Evolutionary conservation across 169 alveolate species (phyloP), one percentile per base, ranked within the genome.

Genomic region (Plasmodium falciparum): DNA sequence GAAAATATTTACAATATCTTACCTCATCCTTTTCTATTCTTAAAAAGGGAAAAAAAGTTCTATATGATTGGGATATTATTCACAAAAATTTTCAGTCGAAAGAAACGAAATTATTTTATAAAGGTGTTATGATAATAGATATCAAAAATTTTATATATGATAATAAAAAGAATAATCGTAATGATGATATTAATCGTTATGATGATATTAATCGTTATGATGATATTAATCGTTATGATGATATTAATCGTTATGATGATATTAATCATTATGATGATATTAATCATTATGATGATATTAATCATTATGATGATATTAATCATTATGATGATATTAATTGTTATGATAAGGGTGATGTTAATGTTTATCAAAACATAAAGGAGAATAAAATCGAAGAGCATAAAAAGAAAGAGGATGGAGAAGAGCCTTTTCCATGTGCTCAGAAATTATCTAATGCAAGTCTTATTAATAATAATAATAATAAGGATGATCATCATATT

Each of bases 1-100:
- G 91, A 50, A 83, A 67, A 29, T 83, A 83, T 73, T 24, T 83
- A 29, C 63, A 56, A n/a, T 67, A 54, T 50, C 58, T 83, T 20
- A 54, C 47, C 12, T 58, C 50, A 0, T 69, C 91, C 12, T 83
- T 83, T 20, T 45, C 20, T 50, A 49, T 83, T 69, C 58, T 69
- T 26, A 83, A 83, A 83, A 67, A 58, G 13, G 43, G 29, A 29
- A 69, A 83, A 29, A 83, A 83, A 29, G 56, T 20, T 15, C 56
- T 43, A 47, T 39, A 39, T 39, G 15, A 52, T 58, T 7, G 11
- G 7, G 43, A 29, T 8, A 67, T 83, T 15, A 29, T 49, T 5
- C 22, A 69, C 29, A 54, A 69, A 61, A 43, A 83, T 69, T 4
- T 83, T 22, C 17, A 58, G 63, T 1, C 69, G 20, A 47, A 2